These are phyloP conservation scores for Psidium guajava DNA, from an alignment of 345 rosid genomes.

Conservation along the genomic window DNA sequence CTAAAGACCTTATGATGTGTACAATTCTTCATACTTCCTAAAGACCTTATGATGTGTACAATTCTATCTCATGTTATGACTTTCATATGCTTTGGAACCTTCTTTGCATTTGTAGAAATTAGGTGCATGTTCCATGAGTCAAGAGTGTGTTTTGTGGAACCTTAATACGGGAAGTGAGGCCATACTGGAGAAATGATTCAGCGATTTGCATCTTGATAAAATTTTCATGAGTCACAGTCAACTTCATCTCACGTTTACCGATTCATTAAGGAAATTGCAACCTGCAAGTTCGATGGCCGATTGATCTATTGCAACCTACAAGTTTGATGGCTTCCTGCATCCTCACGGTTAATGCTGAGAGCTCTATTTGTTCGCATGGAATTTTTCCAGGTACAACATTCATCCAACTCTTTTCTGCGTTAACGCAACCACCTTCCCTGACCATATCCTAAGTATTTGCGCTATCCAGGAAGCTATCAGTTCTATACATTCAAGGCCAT, in stretches of 20 bases:
- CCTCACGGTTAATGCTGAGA: neutral
- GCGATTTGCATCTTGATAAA: neutral
- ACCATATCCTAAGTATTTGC: neutral
- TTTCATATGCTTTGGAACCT: neutral
- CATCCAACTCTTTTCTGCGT: neutral
- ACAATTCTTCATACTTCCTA: neutral
- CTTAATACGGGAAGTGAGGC: neutral
- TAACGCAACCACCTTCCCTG: neutral
- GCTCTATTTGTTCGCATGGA: neutral
- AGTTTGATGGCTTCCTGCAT: neutral
- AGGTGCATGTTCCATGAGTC: neutral
- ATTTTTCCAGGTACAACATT: too few species aligned
- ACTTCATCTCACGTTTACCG: neutral
- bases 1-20: neutral
- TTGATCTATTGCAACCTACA: neutral
- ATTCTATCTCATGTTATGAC: neutral
- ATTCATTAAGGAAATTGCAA: neutral
- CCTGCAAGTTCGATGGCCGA: neutral
- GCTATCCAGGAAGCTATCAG: neutral
- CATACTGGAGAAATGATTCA: neutral
- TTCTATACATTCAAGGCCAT: neutral
- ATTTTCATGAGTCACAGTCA: neutral
- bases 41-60: neutral
- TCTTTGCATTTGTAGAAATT: neutral
- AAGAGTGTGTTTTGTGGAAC: neutral